phyloP scores from a whole-genome alignment of 78 protist species.

The Protostelium mycophagum region DNA sequence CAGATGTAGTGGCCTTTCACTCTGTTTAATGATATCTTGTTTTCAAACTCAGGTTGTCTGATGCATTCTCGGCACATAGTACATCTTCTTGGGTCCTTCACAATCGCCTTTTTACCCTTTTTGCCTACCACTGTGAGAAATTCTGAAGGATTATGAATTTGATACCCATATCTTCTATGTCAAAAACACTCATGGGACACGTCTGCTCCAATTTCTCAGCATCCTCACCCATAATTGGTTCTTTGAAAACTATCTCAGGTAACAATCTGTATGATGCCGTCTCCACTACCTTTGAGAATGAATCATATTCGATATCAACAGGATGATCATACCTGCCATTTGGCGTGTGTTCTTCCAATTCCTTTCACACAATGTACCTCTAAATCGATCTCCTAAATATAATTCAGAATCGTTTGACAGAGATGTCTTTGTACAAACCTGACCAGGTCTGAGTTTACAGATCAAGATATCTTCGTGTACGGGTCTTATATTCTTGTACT shows the following conservation, averaged over 20 bases:
- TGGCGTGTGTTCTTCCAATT: conserved; percentile 91
- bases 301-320: too few species aligned
- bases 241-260: conserved; percentile 68
- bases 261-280: conserved; percentile 91
- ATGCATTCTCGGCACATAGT: conserved; percentile 91
- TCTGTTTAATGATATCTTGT: conserved; percentile 46
- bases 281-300: too few species aligned
- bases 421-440: conserved; percentile 7
- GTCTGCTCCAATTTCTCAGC: conserved; percentile 51
- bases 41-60: conserved; percentile 56
- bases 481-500: conserved; percentile 64
- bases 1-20: conserved; percentile 87
- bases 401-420: background rate
- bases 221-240: conserved; percentile 41
- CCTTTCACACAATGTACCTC: conserved; percentile 67
- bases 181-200: conserved; percentile 87
- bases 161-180: conserved; percentile 72
- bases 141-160: background rate
- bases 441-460: conserved; percentile 82
- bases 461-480: conserved; percentile 88
- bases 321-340: too few species aligned
- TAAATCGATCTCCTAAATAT: conserved; percentile 43
- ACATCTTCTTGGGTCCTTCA: conserved; percentile 68
- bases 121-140: background rate
- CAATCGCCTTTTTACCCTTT: background rate